Evolutionary conservation across 2,329 filamentous ascomycete species (phyloP), one percentile per base, ranked within the genome.

Genomic region (Fusarium lateritium): DNA sequence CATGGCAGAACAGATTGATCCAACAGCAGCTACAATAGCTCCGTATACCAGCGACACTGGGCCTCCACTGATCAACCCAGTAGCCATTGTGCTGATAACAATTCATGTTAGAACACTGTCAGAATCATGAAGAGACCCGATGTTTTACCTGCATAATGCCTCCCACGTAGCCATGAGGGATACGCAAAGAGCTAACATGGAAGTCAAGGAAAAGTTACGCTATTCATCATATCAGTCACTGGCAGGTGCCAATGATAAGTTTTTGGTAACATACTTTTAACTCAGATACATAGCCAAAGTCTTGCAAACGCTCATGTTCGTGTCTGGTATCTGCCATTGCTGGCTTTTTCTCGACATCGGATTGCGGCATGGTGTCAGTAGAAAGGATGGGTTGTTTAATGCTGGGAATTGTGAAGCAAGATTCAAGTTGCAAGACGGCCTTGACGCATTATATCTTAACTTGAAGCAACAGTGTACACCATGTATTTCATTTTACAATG

Each of bases 131-230:
- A 31, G 10, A 31, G 28, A 11, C 1, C 3, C 15, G 15, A 8
- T 2, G 15, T 6, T 40, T 7, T 40, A 68, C 68, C 67, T 71
- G 33, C 61, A 71, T 5, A 72, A 7, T 9, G 69, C 69, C 53
- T 72, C 68, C 68, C 69, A 71, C 17, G 68, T 71, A 2, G 67
- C 57, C 68, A 71, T 71, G 11, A 68, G 21, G 5, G 50, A 63
- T 1, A 68, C 65, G 3, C 56, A 63, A 3, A 57, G 34, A 2
- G 63, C 53, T 3, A 71, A 9, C 68, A 71, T 69, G 1, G 69
- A 58, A 10, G 39, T 39, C 0, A 56, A 33, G 2, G 68, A 71
- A 10, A 70, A 70, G 26, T 66, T 70, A 31, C 67, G 62, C 56
- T 69, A 5, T 45, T 26, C 19, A 24, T 17, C 11, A 14, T 10